Conservation (phyloP, 495 filamentous ascomycete species). For the Daldinia concentrica region DNA sequence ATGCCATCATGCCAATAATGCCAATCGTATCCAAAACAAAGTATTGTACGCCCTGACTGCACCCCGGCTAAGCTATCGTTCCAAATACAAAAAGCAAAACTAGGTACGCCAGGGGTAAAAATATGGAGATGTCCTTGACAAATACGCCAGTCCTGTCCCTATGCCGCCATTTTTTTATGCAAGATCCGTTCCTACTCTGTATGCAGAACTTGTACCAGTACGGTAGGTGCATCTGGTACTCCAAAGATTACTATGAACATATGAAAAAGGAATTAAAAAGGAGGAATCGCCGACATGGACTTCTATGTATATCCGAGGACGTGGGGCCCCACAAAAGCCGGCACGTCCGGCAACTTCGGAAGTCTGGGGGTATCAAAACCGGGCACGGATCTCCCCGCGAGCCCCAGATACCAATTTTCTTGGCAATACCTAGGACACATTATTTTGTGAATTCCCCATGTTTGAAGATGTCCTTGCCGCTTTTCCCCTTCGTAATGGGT, state of each 20-base stretch:
- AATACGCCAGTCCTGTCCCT: constrained; percentile 28
- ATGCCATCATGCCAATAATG: constrained; percentile 31
- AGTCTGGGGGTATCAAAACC: constrained; percentile 8
- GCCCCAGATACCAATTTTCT: constrained; percentile 16
- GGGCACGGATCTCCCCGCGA: constrained; percentile 28
- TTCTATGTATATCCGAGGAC: constrained; percentile 25
- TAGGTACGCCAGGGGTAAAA: constrained; percentile 28
- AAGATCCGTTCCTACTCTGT: constrained; percentile 38
- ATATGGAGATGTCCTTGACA: constrained; percentile 24
- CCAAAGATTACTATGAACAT: constrained; percentile 34
- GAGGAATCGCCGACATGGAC: constrained; percentile 23
- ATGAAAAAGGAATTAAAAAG: constrained; percentile 12
- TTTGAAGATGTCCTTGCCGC: constrained; percentile 1
- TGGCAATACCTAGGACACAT: constrained; percentile 4
- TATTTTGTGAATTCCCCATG: constrained; percentile 1
- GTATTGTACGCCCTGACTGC: constrained; percentile 17
- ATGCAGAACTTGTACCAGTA: constrained; percentile 31
- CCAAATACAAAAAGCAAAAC: constrained; percentile 13
- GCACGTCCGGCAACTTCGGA: constrained; percentile 31
- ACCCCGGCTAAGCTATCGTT: constrained; percentile 12
- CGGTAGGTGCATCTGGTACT: constrained; percentile 22
- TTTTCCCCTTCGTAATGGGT: neutral
- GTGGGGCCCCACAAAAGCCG: constrained; percentile 38
- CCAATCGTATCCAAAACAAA: constrained; percentile 18
- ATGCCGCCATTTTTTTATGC: constrained; percentile 41